Percentiles rank a stretch among this genome's conserved stretches.
These are phyloP conservation scores for Botrytis hyacinthi DNA, from an alignment of 2,329 filamentous ascomycete genomes.

Conservation along the genomic window DNA sequence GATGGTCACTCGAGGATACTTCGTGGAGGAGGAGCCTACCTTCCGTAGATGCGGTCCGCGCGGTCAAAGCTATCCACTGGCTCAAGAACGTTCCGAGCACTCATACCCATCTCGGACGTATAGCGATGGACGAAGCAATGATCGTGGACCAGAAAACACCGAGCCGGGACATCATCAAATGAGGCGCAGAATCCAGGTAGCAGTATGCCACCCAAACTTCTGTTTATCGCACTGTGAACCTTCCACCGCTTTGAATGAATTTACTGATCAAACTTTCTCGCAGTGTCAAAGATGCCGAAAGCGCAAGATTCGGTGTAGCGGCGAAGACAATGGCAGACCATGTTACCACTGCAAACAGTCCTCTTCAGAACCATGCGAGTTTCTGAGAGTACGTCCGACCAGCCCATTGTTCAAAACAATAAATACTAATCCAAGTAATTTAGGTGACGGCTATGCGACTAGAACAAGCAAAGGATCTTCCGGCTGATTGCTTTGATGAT, in stretches of 20 bases:
- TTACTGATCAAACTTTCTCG: slow-evolving; percentile 17
- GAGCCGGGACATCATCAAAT: slow-evolving; percentile 31
- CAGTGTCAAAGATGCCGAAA: slow-evolving; percentile 89
- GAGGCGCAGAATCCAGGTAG: slow-evolving; percentile 50
- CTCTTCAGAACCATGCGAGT: slow-evolving; percentile 69
- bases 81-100: slow-evolving; percentile 31
- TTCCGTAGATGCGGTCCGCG: slow-evolving; percentile 29
- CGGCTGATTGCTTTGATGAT: slow-evolving; percentile 9
- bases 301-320: slow-evolving; percentile 92
- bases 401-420: neutral
- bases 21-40: slow-evolving; percentile 31
- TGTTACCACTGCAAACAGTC: slow-evolving; percentile 81
- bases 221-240: neutral
- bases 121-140: slow-evolving; percentile 29
- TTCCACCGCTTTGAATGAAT: neutral
- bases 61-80: slow-evolving; percentile 33
- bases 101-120: slow-evolving; percentile 25
- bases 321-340: slow-evolving; percentile 73
- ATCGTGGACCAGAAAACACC: slow-evolving; percentile 28
- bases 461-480: slow-evolving; percentile 11
- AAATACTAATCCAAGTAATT: slow-evolving; percentile 22
- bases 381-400: slow-evolving; percentile 64
- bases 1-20: slow-evolving; percentile 29
- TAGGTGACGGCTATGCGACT: slow-evolving; percentile 32
- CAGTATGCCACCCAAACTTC: slow-evolving; percentile 42